Evolutionary conservation across 306 rosid genomes (phyloP).

Genomic region (Begonia peltatifolia): DNA sequence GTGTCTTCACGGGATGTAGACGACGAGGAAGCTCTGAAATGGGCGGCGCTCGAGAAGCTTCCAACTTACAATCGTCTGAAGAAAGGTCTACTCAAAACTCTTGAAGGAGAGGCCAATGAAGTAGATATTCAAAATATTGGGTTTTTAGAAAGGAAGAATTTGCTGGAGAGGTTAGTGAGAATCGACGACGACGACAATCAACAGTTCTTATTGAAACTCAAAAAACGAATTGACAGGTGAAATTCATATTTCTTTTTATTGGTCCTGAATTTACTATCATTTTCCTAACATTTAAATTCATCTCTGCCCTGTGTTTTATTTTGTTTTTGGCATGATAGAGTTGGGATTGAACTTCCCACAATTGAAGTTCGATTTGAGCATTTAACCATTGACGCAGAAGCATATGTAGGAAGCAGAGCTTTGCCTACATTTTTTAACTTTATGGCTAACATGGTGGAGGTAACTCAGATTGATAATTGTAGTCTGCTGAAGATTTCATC

Average conservation of each 20-base stretch:
- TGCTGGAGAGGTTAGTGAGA: slow-evolving; percentile 14
- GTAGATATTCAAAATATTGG: slow-evolving; percentile 8
- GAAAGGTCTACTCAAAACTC: slow-evolving; percentile 14
- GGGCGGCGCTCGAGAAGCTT: slow-evolving; percentile 28
- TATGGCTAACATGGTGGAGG: slow-evolving; percentile 8
- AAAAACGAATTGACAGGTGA: slow-evolving; percentile 15
- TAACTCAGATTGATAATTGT: neutral
- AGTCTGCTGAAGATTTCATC: neutral
- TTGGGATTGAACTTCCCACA: slow-evolving; percentile 32
- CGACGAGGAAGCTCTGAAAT: slow-evolving; percentile 21
- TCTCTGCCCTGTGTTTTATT: neutral
- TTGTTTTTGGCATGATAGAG: slow-evolving; percentile 17
- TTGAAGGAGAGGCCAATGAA: slow-evolving; percentile 12
- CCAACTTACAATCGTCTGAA: slow-evolving; percentile 18
- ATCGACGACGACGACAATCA: slow-evolving; percentile 17
- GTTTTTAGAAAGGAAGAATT: slow-evolving; percentile 14
- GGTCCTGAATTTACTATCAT: neutral
- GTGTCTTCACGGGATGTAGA: slow-evolving; percentile 14
- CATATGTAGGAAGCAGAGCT: slow-evolving; percentile 31
- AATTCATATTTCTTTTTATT: neutral
- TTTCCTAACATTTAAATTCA: neutral
- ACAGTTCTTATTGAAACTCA: slow-evolving; percentile 16
- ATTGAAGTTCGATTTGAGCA: slow-evolving; percentile 44
- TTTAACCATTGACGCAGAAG: slow-evolving; percentile 34
- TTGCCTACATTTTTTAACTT: slow-evolving; percentile 12